phyloP scores from a whole-genome alignment of 768 basidiomycete genomes.

The Boletus speciosus region DNA sequence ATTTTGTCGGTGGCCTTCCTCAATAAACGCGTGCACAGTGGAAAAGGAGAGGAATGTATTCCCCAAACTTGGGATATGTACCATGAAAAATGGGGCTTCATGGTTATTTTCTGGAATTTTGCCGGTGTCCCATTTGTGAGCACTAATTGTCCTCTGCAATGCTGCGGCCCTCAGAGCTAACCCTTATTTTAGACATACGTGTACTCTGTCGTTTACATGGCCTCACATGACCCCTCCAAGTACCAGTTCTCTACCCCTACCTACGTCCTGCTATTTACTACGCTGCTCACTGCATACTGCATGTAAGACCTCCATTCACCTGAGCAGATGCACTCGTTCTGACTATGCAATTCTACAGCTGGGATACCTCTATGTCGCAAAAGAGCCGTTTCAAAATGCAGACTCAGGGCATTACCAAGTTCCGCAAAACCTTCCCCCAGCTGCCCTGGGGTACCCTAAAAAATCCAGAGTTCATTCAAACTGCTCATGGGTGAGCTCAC shows the following conservation, averaged over 20 bases:
- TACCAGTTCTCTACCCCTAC: constrained; percentile 82
- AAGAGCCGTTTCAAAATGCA: constrained; percentile 99
- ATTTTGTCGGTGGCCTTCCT: neutral
- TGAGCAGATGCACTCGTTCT: neutral
- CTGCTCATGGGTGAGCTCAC: constrained; percentile 74
- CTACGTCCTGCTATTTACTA: constrained; percentile 69
- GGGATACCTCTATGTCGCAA: constrained; percentile 93
- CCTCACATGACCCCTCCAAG: constrained; percentile 81
- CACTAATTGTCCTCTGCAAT: neutral
- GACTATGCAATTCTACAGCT: constrained; percentile 45
- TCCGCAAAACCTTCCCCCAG: constrained; percentile 93
- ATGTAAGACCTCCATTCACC: constrained; percentile 47
- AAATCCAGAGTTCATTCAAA: constrained; percentile 90
- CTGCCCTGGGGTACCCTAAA: constrained; percentile 77
- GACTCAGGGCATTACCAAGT: constrained; percentile 79
- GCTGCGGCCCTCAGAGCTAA: neutral
- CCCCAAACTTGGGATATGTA: constrained; percentile 99
- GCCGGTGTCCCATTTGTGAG: constrained; percentile 89
- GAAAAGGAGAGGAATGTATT: constrained; percentile 92
- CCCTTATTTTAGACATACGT: constrained; percentile 70
- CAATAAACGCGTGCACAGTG: constrained; percentile 39
- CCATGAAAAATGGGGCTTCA: constrained; percentile 98
- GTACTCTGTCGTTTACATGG: constrained; percentile 98
- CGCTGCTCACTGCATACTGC: constrained; percentile 81
- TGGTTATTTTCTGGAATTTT: constrained; percentile 98